Evolutionary conservation across 164 flowering plant genomes (phyloP).

Genomic region (Vitis vinifera): ASM3070453v1 NC_081810.1:6672501-6673000

Average conservation of each 20-base stretch:
- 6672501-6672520: no score
- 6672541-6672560: neutral
- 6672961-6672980: no score
- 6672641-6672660: slow-evolving; percentile 98
- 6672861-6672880: slow-evolving; percentile 80
- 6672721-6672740: neutral
- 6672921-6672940: neutral
- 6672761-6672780: slow-evolving; percentile 89
- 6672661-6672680: slow-evolving; percentile 46
- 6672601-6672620: slow-evolving; percentile 87
- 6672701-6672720: neutral
- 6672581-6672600: slow-evolving; percentile 64
- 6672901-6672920: neutral
- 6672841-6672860: slow-evolving; percentile 90
- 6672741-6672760: neutral
- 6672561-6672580: slow-evolving; percentile 5
- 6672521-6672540: no score
- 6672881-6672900: slow-evolving; percentile 49
- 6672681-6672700: neutral
- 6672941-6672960: neutral
- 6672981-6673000: no score
- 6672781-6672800: slow-evolving; percentile 88
- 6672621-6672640: slow-evolving; percentile 97
- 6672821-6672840: slow-evolving; percentile 93
- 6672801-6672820: slow-evolving; percentile 54